These are phyloP conservation scores for Fraxinus pennsylvanica DNA, from an alignment of 257 asterid species.

Conservation along the genomic window DNA sequence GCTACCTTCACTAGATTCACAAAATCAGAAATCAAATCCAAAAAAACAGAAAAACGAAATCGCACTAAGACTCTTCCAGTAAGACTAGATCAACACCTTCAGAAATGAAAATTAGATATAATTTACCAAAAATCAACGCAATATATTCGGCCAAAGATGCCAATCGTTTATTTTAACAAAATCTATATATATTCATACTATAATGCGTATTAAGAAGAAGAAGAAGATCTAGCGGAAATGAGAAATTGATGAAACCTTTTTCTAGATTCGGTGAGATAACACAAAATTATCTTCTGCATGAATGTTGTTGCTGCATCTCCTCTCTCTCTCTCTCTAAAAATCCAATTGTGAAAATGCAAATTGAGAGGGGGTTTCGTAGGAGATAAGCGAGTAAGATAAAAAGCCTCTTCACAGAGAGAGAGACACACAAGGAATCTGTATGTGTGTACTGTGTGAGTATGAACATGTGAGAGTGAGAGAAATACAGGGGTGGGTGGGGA, in stretches of 20 bases:
- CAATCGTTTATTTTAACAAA: not conserved
- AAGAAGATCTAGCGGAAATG: slow-evolving; percentile 30
- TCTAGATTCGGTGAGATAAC: slow-evolving; percentile 27
- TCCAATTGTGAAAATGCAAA: slow-evolving; percentile 22
- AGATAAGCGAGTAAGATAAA: slow-evolving; percentile 41
- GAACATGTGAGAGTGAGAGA: slow-evolving; percentile 16
- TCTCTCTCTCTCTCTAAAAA: slow-evolving; percentile 2
- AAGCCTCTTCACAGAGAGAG: slow-evolving; percentile 11
- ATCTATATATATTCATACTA: not conserved
- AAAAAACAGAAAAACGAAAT: not conserved
- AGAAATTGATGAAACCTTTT: slow-evolving; percentile 21
- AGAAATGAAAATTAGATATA: not conserved
- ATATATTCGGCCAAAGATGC: slow-evolving; percentile 6
- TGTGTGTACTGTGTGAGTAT: not conserved
- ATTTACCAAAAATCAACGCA: not conserved
- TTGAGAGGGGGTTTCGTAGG: slow-evolving; percentile 35
- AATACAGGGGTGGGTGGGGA: not conserved
- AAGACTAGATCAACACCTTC: slow-evolving; percentile 22
- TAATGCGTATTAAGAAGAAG: not conserved
- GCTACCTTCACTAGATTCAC: slow-evolving; percentile 6
- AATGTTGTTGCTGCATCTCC: slow-evolving; percentile 24
- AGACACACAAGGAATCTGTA: not conserved
- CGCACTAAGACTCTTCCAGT: slow-evolving; percentile 7
- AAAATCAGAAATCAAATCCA: slow-evolving; percentile 22
- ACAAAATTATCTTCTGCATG: slow-evolving; percentile 28